Percentiles rank a stretch among this genome's conserved stretches.
These are phyloP conservation scores for Saccharomyces uvarum DNA, from an alignment of 1,139 yeast genomes.

Conservation along the genomic window DNA sequence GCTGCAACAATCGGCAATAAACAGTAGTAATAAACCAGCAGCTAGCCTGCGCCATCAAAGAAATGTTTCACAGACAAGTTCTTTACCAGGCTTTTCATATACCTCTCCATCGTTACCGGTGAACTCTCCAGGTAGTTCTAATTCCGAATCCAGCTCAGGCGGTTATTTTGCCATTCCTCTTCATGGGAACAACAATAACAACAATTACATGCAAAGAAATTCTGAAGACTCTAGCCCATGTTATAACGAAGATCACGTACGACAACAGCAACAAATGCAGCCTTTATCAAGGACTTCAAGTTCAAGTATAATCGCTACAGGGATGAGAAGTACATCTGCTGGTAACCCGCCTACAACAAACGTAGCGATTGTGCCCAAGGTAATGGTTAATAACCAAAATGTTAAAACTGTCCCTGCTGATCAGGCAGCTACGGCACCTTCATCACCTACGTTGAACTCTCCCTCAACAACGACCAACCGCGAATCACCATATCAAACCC, in stretches of 20 bases:
- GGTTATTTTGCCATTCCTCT: slow-evolving; percentile 32
- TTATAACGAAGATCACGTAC: slow-evolving; percentile 5
- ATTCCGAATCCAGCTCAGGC: slow-evolving; percentile 26
- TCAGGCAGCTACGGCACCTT: neutral
- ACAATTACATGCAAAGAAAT: slow-evolving; percentile 11
- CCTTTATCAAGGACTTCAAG: slow-evolving; percentile 7
- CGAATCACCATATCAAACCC: slow-evolving; percentile 9
- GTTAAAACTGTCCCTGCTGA: slow-evolving; percentile 4
- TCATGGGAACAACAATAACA: neutral
- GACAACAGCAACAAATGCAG: slow-evolving; percentile 5
- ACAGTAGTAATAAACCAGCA: slow-evolving; percentile 6
- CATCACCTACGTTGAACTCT: slow-evolving; percentile 6
- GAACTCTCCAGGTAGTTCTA: slow-evolving; percentile 24
- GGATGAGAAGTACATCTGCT: slow-evolving; percentile 3
- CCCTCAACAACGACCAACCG: neutral
- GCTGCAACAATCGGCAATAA: slow-evolving; percentile 9
- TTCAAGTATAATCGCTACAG: slow-evolving; percentile 1
- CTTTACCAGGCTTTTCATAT: neutral
- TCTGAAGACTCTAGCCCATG: slow-evolving; percentile 17
- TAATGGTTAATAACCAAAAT: slow-evolving; percentile 23
- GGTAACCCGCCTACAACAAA: neutral
- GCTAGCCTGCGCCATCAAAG: slow-evolving; percentile 5
- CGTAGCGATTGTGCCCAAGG: slow-evolving; percentile 18
- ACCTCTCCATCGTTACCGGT: slow-evolving; percentile 10
- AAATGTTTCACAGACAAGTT: neutral